phyloP scores from a whole-genome alignment of 768 basidiomycete genomes.

The Hygrocybe punicea region DNA sequence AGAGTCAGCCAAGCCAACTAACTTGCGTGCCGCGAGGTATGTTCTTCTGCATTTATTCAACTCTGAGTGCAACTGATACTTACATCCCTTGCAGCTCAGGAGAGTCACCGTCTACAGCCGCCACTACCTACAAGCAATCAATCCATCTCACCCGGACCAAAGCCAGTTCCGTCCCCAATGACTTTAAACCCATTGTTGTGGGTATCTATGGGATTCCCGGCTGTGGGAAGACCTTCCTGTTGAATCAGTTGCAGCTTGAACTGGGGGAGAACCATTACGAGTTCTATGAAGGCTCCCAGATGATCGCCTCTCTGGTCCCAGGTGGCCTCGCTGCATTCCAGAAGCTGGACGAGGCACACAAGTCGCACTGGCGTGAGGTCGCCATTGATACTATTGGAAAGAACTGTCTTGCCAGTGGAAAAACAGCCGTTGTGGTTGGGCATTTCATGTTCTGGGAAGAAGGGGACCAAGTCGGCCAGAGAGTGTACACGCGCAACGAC shows the following conservation, averaged over 20 bases:
- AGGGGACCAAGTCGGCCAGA: slow-evolving; percentile 11
- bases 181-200: slow-evolving; percentile 18
- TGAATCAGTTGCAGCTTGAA: slow-evolving; percentile 13
- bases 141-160: too few relatives aligned
- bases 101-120: not conserved
- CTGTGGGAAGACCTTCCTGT: slow-evolving; percentile 18
- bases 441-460: slow-evolving; percentile 23
- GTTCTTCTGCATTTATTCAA: too few relatives aligned
- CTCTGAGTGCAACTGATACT: too few relatives aligned
- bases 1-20: too few relatives aligned
- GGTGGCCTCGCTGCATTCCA: slow-evolving; percentile 23
- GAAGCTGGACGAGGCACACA: slow-evolving; percentile 13
- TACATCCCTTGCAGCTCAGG: too few relatives aligned
- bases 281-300: slow-evolving; percentile 19
- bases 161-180: too few relatives aligned
- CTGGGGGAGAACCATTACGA: slow-evolving; percentile 14
- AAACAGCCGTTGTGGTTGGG: slow-evolving; percentile 20
- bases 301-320: slow-evolving; percentile 19
- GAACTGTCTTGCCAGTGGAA: slow-evolving; percentile 13
- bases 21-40: too few relatives aligned
- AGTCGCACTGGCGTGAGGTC: slow-evolving; percentile 13
- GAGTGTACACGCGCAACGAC: slow-evolving; percentile 19
- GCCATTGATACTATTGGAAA: slow-evolving; percentile 18
- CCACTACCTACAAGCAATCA: too few relatives aligned
- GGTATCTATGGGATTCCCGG: slow-evolving; percentile 23